Evolutionary conservation across 2,329 filamentous ascomycete genomes (phyloP).

Genomic region (Tolypocladium ovalisporum): DNA sequence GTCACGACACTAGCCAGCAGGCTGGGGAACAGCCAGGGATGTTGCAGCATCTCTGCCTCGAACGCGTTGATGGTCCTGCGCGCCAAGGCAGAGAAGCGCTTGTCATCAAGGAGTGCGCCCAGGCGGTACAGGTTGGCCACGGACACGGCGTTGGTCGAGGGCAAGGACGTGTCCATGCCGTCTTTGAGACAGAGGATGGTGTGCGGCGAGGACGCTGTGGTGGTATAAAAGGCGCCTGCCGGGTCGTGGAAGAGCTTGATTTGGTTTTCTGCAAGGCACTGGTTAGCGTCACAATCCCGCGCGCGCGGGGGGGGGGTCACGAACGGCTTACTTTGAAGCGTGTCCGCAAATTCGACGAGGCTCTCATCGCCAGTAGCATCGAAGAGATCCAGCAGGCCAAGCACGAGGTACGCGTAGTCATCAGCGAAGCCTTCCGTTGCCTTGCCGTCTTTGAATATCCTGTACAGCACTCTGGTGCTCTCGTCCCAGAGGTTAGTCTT

Average conservation of each 20-base stretch:
- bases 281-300: conserved; percentile 8
- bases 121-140: conserved; percentile 80
- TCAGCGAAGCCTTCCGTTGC: conserved; percentile 72
- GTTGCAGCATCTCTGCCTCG: conserved; percentile 82
- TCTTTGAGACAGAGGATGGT: conserved; percentile 83
- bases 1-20: conserved; percentile 68
- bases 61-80: conserved; percentile 73
- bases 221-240: conserved; percentile 64
- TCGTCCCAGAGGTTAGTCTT: conserved; percentile 61
- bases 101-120: conserved; percentile 55
- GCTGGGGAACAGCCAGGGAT: conserved; percentile 83
- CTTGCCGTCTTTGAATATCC: conserved; percentile 60
- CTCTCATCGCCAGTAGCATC: conserved; percentile 67
- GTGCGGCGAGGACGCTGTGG: conserved; percentile 49
- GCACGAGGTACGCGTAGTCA: conserved; percentile 84
- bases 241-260: conserved; percentile 68
- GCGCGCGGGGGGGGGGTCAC: neutral
- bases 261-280: conserved; percentile 48
- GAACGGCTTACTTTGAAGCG: conserved; percentile 55
- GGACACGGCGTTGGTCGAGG: conserved; percentile 81
- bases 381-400: conserved; percentile 75
- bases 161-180: conserved; percentile 86
- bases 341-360: conserved; percentile 71
- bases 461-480: conserved; percentile 50
- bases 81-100: conserved; percentile 53